Evolutionary conservation across 805 yeast genomes (phyloP).

Genomic region (Nakazawaea molendinolei): DNA sequence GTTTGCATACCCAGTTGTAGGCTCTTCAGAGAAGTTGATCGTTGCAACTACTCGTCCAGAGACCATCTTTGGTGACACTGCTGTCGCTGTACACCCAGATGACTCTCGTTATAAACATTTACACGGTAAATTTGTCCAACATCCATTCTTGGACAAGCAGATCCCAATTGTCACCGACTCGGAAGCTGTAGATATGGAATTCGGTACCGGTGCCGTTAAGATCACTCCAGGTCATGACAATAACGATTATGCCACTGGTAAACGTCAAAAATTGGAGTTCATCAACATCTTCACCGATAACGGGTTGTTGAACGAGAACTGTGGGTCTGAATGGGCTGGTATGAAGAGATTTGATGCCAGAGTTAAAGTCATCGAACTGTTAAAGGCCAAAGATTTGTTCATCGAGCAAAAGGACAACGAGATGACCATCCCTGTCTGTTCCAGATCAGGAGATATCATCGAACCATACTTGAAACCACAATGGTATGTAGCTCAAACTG

Average conservation of each 20-base stretch:
- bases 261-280: slow-evolving; percentile 83
- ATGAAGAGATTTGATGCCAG: slow-evolving; percentile 94
- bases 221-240: slow-evolving; percentile 98
- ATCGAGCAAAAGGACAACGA: slow-evolving; percentile 89
- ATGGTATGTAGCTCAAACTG: slow-evolving; percentile 96
- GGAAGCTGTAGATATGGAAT: slow-evolving; percentile 97
- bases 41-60: slow-evolving; percentile 99
- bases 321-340: slow-evolving; percentile 86
- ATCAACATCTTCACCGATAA: slow-evolving; percentile 89
- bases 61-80: slow-evolving; percentile 97
- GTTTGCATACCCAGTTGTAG: slow-evolving; percentile 84
- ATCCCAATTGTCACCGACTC: slow-evolving; percentile 85
- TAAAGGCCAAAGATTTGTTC: slow-evolving; percentile 67
- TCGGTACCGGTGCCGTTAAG: slow-evolving; percentile 99
- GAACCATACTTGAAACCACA: slow-evolving; percentile 97
- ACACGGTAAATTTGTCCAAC: slow-evolving; percentile 87
- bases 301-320: slow-evolving; percentile 82
- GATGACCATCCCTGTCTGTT: slow-evolving; percentile 91
- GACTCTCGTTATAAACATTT: slow-evolving; percentile 89
- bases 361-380: slow-evolving; percentile 68
- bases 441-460: slow-evolving; percentile 94
- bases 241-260: slow-evolving; percentile 95
- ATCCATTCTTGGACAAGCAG: slow-evolving; percentile 82
- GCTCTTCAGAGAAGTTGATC: slow-evolving; percentile 74
- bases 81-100: slow-evolving; percentile 94